These are phyloP conservation scores for Mantamonas sphyraenae DNA, from an alignment of 78 protist genomes.

Conservation along the genomic window DNA sequence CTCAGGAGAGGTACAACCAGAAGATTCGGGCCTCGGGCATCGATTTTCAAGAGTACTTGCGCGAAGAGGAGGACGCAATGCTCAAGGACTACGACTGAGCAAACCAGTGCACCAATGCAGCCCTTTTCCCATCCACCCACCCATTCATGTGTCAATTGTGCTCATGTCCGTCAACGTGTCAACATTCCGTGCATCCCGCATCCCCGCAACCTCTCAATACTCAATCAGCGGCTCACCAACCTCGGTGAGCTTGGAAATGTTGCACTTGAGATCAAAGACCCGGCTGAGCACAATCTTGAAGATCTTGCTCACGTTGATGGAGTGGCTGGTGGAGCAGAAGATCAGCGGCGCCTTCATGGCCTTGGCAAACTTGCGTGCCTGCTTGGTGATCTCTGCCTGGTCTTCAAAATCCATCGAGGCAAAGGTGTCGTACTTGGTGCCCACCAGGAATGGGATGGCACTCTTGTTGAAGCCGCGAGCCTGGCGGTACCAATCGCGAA, in stretches of 20 bases:
- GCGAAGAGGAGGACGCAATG: too few species aligned
- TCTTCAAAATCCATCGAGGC: slow-evolving; percentile 58
- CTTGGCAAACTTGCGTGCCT: slow-evolving; percentile 83
- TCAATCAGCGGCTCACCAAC: slow-evolving; percentile 83
- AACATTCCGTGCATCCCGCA: too few species aligned
- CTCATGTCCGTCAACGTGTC: too few species aligned
- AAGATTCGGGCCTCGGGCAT: too few species aligned
- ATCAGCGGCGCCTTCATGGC: slow-evolving; percentile 94
- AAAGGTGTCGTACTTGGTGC: slow-evolving; percentile 89
- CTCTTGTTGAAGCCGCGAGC: slow-evolving; percentile 86
- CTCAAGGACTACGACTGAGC: too few species aligned
- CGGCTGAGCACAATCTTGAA: slow-evolving; percentile 82
- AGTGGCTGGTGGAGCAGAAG: slow-evolving; percentile 73
- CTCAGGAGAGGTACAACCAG: too few species aligned
- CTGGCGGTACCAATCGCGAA: slow-evolving; percentile 92
- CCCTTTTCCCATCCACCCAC: too few species aligned
- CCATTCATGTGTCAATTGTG: too few species aligned
- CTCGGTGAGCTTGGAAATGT: slow-evolving; percentile 43
- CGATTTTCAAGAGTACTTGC: too few species aligned
- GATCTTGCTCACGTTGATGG: slow-evolving; percentile 80
- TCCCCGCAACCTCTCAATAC: too few species aligned
- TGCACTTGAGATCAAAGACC: slow-evolving; percentile 73
- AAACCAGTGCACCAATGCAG: too few species aligned
- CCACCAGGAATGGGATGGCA: slow-evolving; percentile 85
- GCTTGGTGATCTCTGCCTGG: slow-evolving; percentile 76